These are phyloP conservation scores for sorghum (Sorghum bicolor) DNA, from an alignment of 176 grass and related monocot genomes.

Conservation along the genomic window DNA sequence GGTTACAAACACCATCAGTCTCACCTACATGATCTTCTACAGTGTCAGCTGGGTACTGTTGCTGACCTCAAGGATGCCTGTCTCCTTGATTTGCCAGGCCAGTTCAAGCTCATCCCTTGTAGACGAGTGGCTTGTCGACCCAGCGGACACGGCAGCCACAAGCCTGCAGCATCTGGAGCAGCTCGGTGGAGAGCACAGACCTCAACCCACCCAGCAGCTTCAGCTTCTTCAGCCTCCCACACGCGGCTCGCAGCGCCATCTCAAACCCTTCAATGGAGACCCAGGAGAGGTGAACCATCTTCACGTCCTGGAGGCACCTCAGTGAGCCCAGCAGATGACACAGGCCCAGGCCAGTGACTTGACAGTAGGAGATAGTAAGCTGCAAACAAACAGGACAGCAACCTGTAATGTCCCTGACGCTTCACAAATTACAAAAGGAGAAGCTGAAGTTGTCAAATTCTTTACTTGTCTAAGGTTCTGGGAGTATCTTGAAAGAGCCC, in stretches of 20 bases:
- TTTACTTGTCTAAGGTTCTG: slow-evolving; percentile 80
- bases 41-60: not conserved
- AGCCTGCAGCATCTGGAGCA: slow-evolving; percentile 49
- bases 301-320: slow-evolving; percentile 70
- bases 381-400: slow-evolving; percentile 18
- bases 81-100: not conserved
- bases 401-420: not conserved
- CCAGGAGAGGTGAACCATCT: slow-evolving; percentile 69
- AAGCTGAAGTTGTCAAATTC: not conserved
- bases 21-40: not conserved
- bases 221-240: slow-evolving; percentile 70
- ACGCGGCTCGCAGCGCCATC: slow-evolving; percentile 45
- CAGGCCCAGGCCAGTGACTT: slow-evolving; percentile 60
- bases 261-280: slow-evolving; percentile 68
- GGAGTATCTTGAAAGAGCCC: slow-evolving; percentile 60
- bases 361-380: slow-evolving; percentile 75
- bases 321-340: slow-evolving; percentile 57
- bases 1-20: not conserved
- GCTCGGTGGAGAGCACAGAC: slow-evolving; percentile 52
- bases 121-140: slow-evolving; percentile 48
- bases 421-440: not conserved
- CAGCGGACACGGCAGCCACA: slow-evolving; percentile 57
- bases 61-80: not conserved
- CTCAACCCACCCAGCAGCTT: slow-evolving; percentile 53
- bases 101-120: not conserved